phyloP scores from a whole-genome alignment of 371 early-diverging fungal genomes.

The Choanephora cucurbitarum region DNA sequence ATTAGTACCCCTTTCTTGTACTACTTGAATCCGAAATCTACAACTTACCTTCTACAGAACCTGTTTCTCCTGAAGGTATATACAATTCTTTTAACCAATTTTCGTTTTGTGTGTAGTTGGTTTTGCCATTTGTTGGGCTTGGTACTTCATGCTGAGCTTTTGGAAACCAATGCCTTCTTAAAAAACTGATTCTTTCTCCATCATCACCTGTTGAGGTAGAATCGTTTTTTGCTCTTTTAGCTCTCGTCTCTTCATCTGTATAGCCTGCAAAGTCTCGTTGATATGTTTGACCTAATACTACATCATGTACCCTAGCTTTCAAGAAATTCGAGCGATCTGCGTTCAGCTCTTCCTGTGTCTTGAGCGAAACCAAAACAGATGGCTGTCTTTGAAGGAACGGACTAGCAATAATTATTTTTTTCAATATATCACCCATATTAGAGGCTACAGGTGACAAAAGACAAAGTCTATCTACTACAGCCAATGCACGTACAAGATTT shows the following conservation, averaged over 20 bases:
- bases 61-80: slow-evolving; percentile 6
- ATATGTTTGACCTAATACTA: background rate
- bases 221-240: no score
- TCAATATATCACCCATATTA: slow-evolving; percentile 11
- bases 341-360: background rate
- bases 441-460: slow-evolving; percentile 3
- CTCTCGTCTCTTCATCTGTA: no score
- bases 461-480: slow-evolving; percentile 13
- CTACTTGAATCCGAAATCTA: background rate
- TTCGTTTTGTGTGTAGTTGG: background rate
- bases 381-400: slow-evolving; percentile 8
- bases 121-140: background rate
- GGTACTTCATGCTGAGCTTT: background rate
- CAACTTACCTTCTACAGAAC: background rate
- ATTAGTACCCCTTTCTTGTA: background rate
- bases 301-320: background rate
- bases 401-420: slow-evolving; percentile 11
- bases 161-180: slow-evolving; percentile 1
- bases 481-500: slow-evolving; percentile 18
- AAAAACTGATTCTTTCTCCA: background rate
- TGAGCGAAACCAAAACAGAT: slow-evolving; percentile 4
- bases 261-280: no score
- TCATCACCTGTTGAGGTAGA: background rate
- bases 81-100: slow-evolving; percentile 20
- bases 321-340: background rate